These are phyloP conservation scores for Saccharomycopsis sp. DNA, from an alignment of 805 yeast genomes.

Conservation along the genomic window DNA sequence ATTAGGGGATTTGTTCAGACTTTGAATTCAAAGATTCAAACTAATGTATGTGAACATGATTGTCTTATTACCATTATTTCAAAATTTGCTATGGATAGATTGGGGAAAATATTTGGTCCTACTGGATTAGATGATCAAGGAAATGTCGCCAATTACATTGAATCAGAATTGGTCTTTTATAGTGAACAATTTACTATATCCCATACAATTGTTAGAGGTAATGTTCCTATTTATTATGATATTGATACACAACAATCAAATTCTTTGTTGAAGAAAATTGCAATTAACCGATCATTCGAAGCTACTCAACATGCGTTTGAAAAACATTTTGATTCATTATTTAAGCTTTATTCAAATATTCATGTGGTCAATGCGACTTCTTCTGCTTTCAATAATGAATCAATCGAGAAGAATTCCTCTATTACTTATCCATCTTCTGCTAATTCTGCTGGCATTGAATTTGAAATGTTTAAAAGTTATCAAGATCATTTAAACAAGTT, in stretches of 20 bases:
- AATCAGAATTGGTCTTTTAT: constrained; percentile 74
- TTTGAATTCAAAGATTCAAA: constrained; percentile 27
- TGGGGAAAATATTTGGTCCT: constrained; percentile 79
- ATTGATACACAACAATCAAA: constrained; percentile 53
- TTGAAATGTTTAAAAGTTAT: constrained; percentile 17
- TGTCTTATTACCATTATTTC: constrained; percentile 67
- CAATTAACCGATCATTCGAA: constrained; percentile 68
- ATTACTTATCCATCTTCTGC: not conserved
- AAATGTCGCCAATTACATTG: constrained; percentile 83
- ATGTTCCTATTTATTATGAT: constrained; percentile 94
- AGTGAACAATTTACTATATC: constrained; percentile 49
- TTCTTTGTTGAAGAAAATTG: constrained; percentile 66
- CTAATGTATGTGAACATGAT: no score
- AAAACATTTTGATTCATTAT: constrained; percentile 66
- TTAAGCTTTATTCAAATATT: constrained; percentile 74
- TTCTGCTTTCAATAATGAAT: constrained; percentile 5
- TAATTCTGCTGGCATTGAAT: constrained; percentile 15
- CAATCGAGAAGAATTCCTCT: not conserved
- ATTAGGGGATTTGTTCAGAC: constrained; percentile 93
- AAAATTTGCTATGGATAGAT: constrained; percentile 82
- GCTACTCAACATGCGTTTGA: constrained; percentile 85
- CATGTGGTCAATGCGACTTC: constrained; percentile 68
- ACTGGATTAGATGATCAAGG: constrained; percentile 92
- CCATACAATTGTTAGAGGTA: constrained; percentile 81
- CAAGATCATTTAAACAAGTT: constrained; percentile 17